These are phyloP conservation scores for Aspergillus sparsus DNA, from an alignment of 495 filamentous ascomycete genomes.

Conservation along the genomic window DNA sequence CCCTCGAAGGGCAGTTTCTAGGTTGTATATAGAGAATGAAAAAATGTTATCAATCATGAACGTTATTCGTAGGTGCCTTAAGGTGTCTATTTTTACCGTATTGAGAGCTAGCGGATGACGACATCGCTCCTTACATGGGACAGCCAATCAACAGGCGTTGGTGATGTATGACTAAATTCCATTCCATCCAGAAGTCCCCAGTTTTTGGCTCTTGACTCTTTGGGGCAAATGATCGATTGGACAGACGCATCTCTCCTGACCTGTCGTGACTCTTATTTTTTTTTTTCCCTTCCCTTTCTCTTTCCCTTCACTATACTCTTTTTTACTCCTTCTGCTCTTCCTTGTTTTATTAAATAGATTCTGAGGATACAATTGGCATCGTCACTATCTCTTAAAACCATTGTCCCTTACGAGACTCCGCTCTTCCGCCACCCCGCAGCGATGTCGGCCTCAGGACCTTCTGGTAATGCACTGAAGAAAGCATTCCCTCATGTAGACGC, in stretches of 20 bases:
- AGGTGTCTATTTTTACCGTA: conserved; percentile 3
- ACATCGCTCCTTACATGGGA: conserved; percentile 17
- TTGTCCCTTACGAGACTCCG: not conserved
- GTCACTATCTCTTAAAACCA: no score
- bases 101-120: conserved; percentile 26
- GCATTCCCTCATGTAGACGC: conserved; percentile 73
- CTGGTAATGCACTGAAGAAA: conserved; percentile 58
- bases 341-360: not conserved
- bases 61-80: not conserved
- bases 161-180: conserved; percentile 17
- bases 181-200: conserved; percentile 7
- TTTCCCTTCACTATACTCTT: not conserved
- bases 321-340: not conserved
- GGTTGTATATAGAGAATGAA: conserved; percentile 16
- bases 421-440: conserved; percentile 39
- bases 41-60: conserved; percentile 1
- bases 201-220: conserved; percentile 23
- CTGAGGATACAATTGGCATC: no score
- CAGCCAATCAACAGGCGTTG: conserved; percentile 16
- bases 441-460: conserved; percentile 51
- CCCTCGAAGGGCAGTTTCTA: not conserved
- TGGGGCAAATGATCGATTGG: conserved; percentile 21
- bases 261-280: conserved; percentile 7
- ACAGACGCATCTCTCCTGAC: conserved; percentile 1
- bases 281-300: conserved; percentile 3